Evolutionary conservation across 352 stramenopile species (phyloP).

Genomic region (Saprolegnia parasitica): DNA sequence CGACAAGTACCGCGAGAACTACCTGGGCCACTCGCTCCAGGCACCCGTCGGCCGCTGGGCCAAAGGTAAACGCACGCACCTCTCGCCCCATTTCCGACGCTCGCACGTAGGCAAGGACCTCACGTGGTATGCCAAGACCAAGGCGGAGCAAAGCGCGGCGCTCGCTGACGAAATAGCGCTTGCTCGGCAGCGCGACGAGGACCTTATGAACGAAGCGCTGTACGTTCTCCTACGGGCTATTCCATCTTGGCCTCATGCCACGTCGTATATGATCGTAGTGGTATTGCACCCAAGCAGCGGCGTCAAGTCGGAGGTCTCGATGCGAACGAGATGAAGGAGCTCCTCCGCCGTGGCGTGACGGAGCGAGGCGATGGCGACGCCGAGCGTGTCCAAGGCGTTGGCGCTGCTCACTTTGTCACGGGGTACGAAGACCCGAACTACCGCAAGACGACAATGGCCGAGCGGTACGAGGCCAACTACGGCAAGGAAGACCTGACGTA

Average conservation of each 20-base stretch:
- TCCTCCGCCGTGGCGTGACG: constrained; percentile 71
- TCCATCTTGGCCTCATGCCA: neutral
- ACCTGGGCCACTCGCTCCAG: constrained; percentile 83
- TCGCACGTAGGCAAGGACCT: constrained; percentile 69
- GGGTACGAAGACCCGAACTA: constrained; percentile 38
- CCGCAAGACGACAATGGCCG: constrained; percentile 60
- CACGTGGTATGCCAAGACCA: constrained; percentile 84
- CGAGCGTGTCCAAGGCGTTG: constrained; percentile 83
- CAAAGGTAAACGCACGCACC: too few relatives aligned
- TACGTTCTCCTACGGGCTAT: constrained; percentile 35
- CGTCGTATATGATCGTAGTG: constrained; percentile 34
- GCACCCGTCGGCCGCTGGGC: constrained; percentile 86
- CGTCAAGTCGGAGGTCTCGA: constrained; percentile 51
- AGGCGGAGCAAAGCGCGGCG: constrained; percentile 45
- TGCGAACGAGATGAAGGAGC: constrained; percentile 77
- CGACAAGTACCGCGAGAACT: constrained; percentile 91
- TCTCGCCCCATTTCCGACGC: neutral
- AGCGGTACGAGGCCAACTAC: constrained; percentile 65
- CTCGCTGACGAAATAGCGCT: constrained; percentile 59
- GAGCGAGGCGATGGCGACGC: constrained; percentile 60
- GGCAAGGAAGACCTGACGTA: constrained; percentile 58
- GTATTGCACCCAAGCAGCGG: constrained; percentile 54
- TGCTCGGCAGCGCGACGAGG: constrained; percentile 79
- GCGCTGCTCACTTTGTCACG: constrained; percentile 54
- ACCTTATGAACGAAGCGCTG: constrained; percentile 87